Base-by-base conservation (phyloP, 352 stramenopile genomes). In the Sclerospora graminicola region DNA sequence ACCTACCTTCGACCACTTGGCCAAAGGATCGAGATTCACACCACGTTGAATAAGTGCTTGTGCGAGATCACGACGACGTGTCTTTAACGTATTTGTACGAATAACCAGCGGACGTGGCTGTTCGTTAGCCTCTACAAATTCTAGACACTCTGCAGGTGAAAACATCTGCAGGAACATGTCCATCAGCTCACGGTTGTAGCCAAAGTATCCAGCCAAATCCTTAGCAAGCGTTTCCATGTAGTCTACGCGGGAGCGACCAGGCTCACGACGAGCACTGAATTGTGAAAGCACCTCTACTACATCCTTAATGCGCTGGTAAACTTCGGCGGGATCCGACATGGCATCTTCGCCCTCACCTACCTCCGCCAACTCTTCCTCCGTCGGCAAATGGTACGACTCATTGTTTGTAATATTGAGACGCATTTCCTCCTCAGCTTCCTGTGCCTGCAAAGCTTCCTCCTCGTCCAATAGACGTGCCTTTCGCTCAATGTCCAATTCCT, bases 31-130 rank as follows among this genome's bases (percentile, higher is more conserved):
- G 10, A 99, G 70, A 49, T 96, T 96, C 11, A 99, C 96, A 44
- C 97, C 97, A 44, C 97, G 87, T 64, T 99, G 98, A 66, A 99
- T 98, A 16, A 99, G 75, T 18, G 94, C 90, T 48, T 98, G 84
- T 16, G 95, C 96, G 16, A 99, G 73, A 57, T 99, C 97, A 59
- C 98, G 97, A 55, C 96, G 88, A 52, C 95, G 81, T 20, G 96
- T 90, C 76, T 99, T 99, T 35, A 99, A 75, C 38, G 97, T 99
- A 79, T 99, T 99, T n/a, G 95, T 97, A 44, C 97, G 88, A 43
- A 99, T 98, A 13, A 99, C 96, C 18, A 99, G 69, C 21, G 97
- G 97, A 35, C 97, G 82, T 24, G 92, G 84, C 57, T 95, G 94
- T 52, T 99, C 97, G 54, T 96, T 98, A 27, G 96, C 96, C 54